Evolutionary conservation across 768 basidiomycete genomes (phyloP).

Genomic region (Steccherinum ochraceum): DNA sequence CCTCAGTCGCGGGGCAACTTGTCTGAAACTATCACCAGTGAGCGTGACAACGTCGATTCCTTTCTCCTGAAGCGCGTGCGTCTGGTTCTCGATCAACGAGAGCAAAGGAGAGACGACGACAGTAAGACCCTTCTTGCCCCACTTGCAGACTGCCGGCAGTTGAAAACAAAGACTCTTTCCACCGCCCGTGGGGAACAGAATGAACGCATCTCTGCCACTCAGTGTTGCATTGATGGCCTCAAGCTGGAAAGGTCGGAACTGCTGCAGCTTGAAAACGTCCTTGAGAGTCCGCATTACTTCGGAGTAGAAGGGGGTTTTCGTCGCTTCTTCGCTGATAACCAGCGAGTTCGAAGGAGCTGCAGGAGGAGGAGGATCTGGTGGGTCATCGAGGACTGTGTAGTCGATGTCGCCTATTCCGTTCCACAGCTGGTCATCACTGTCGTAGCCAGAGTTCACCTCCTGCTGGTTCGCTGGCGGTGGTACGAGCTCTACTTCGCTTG

Average conservation of each 20-base stretch:
- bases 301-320: conserved; percentile 13
- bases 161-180: conserved; percentile 88
- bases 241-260: conserved; percentile 80
- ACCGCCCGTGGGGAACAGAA: conserved; percentile 95
- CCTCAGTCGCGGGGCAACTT: neutral
- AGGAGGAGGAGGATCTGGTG: neutral
- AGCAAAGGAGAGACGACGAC: conserved; percentile 88
- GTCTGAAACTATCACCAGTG: neutral
- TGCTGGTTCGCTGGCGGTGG: too few relatives aligned
- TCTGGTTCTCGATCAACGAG: conserved; percentile 88
- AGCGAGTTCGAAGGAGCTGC: neutral
- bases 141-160: conserved; percentile 78
- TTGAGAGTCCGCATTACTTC: conserved; percentile 44
- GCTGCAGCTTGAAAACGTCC: conserved; percentile 52
- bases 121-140: conserved; percentile 71
- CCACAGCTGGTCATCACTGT: conserved; percentile 9
- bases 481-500: too few relatives aligned
- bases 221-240: conserved; percentile 80
- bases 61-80: conserved; percentile 55
- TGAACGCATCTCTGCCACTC: conserved; percentile 80
- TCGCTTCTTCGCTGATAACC: neutral
- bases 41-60: conserved; percentile 53
- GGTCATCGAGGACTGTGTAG: neutral
- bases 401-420: neutral
- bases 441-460: neutral